Evolutionary conservation across 2,329 filamentous ascomycete genomes (phyloP), one percentile per base, ranked within the genome.

Genomic region (Phialophora verrucosa): DNA sequence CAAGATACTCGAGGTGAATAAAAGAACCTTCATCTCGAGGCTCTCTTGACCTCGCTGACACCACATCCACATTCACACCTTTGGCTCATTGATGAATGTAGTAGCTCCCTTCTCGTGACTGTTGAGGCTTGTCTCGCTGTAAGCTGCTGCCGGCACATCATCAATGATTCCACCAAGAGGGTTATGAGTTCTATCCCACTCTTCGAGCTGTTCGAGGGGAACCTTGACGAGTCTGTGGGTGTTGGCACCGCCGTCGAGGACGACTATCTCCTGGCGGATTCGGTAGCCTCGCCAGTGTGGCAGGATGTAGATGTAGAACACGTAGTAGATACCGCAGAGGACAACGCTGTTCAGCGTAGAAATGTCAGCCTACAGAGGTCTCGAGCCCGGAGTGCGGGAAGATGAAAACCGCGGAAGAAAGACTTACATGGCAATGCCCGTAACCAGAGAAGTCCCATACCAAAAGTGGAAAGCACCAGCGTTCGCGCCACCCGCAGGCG

Each of bases 391-490:
- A 53, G 23, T 23, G 6, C 50, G 50, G 23, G 20, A n/a, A 31
- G 17, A 27, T 14, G 55, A 32, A 32, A 32, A 32, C 31, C 10
- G 31, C 31, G 31, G 29, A n/a, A 47, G 31, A 20, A 82, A 2
- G 3, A 80, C 69, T 49, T 89, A 77, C 85, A 90, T 83, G 23
- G 75, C 87, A 64, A 91, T 83, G 0, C 89, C 88, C 0, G 86
- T 83, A 0, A 87, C 84, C 20, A 84, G 83, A 71, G 91, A 91
- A 0, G 88, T 91, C 1, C 83, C 89, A 69, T 91, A 92, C 86
- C 87, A 92, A 76, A 92, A 92, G 62, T 84, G 88, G 1, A 91
- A 88, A 63, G 88, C 85, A 0, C 88, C 89, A 0, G 83, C 86
- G 44, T 84, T 83, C 0, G 79, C 78, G 0, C 89, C 89, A 0